A percentile compares a stretch with the other conserved stretches of the same genome.
These are phyloP conservation scores for Cucurbita argyrosperma DNA, from an alignment of 306 rosid species.

Conservation along the genomic window DNA sequence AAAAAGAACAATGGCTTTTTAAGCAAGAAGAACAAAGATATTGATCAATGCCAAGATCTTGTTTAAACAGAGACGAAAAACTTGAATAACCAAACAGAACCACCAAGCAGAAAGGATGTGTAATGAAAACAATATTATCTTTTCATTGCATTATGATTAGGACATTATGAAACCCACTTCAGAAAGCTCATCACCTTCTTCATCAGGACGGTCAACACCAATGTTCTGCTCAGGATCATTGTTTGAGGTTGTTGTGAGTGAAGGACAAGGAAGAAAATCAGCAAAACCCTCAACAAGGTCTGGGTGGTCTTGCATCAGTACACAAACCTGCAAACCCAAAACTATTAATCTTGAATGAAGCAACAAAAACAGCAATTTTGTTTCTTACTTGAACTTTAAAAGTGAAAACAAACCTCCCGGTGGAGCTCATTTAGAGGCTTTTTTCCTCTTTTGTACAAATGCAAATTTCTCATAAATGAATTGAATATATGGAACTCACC, in stretches of 20 bases:
- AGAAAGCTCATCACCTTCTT: slow-evolving; percentile 2
- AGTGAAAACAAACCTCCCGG: slow-evolving; percentile 40
- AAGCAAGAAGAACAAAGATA: no score
- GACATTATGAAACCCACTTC: neutral
- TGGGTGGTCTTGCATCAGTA: slow-evolving; percentile 55
- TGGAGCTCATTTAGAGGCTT: slow-evolving; percentile 81
- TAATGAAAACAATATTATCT: neutral
- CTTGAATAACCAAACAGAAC: no score
- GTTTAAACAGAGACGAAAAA: no score
- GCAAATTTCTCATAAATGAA: slow-evolving; percentile 83
- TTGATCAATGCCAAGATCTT: no score
- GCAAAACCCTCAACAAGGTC: slow-evolving; percentile 85
- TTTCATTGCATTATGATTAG: neutral
- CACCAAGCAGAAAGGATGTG: neutral
- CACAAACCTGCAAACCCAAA: slow-evolving; percentile 45
- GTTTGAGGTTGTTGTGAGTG: slow-evolving; percentile 43
- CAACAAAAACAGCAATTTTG: neutral
- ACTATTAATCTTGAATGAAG: neutral
- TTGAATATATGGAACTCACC: slow-evolving; percentile 76
- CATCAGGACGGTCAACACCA: slow-evolving; percentile 60
- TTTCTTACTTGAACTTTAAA: neutral
- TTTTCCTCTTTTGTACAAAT: slow-evolving; percentile 93
- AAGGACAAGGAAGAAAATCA: slow-evolving; percentile 79
- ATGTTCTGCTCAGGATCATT: slow-evolving; percentile 56
- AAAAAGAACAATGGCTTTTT: no score